A percentile compares a stretch with the other conserved stretches of the same genome.
Evolutionary conservation across 2,329 filamentous ascomycete genomes (phyloP).

Genomic region (Fusarium sp.): DNA sequence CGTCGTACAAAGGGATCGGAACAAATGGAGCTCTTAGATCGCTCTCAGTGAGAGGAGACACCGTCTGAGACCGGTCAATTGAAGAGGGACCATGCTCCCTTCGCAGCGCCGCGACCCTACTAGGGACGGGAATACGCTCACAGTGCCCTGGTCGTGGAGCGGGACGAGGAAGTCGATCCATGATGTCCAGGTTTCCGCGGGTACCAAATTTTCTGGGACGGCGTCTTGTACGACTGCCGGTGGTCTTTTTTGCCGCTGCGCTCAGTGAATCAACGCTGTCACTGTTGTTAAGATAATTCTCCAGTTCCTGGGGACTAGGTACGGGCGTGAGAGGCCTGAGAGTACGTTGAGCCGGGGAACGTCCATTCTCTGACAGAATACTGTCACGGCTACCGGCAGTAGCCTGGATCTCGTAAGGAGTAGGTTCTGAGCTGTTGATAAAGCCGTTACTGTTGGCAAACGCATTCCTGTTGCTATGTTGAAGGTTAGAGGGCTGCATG

Average conservation of each 20-base stretch:
- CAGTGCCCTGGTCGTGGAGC: background rate
- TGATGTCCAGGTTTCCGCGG: constrained; percentile 5
- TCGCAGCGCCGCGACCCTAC: background rate
- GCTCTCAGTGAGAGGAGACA: constrained; percentile 20
- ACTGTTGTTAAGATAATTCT: background rate
- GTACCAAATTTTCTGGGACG: background rate
- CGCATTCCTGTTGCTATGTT: background rate
- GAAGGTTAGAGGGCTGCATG: constrained; percentile 1
- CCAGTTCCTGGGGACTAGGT: background rate
- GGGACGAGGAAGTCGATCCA: background rate
- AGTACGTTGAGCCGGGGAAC: background rate
- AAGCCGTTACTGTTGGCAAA: background rate
- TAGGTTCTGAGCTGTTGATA: background rate
- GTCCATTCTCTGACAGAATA: background rate
- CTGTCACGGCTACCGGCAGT: background rate
- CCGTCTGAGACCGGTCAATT: background rate
- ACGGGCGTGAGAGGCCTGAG: background rate
- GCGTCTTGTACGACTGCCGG: background rate
- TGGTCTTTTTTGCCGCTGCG: background rate
- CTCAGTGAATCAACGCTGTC: background rate
- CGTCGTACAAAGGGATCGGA: background rate
- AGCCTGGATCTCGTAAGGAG: background rate
- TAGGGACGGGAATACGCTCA: background rate
- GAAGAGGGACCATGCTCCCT: background rate
- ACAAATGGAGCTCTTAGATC: constrained; percentile 2